Base-by-base conservation (phyloP, 768 basidiomycete genomes). In the Tylopilus plumbeoviolaceoides region DNA sequence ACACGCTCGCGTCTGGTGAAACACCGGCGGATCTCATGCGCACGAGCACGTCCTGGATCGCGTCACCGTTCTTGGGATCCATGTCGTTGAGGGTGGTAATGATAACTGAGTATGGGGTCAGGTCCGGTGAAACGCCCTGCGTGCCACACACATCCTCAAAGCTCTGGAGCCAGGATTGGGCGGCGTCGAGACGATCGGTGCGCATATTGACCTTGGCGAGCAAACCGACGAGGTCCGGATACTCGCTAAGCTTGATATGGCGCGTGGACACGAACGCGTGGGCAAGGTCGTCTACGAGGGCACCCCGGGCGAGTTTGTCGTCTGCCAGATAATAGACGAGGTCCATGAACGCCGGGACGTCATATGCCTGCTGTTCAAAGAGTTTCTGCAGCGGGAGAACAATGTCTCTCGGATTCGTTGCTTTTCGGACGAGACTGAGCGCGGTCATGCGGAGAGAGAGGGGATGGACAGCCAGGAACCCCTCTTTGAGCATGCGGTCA, bases 381-480 rank as follows among this genome's bases (percentile, higher is more conserved):
- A 61, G 18, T 14, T 44, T 42, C 33, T 59, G 56, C 10, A 69
- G 8, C 3, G 46, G 28, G 0, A 23, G 40, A 1, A 51, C 12
- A 1, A 40, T 42, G 7, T 46, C 58, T 25, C 25, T n/a, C 30
- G 30, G 20, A 4, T 39, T 40, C 7, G 30, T 56, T 21, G 58
- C 49, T 14, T 33, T 27, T 1, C 50, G 51, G 18, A 62, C 44
- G 23, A 75, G 46, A 18, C 60, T 47, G 35, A 76, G 60, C 0
- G 73, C 72, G 12, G 72, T 50, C 59, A 82, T 72, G 46, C 71
- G 73, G 8, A 76, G 72, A 46, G 74, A 67, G 14, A 79, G 69
- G 14, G 70, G 49, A 7, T 67, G 53, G 14, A 73, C 60, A 1
- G 75, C 69, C 2, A 73, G 46, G 39, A 79, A 68, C 9, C 74